Evolutionary conservation across 2,329 filamentous ascomycete species (phyloP).

Genomic region (Botrytis galanthina): DNA sequence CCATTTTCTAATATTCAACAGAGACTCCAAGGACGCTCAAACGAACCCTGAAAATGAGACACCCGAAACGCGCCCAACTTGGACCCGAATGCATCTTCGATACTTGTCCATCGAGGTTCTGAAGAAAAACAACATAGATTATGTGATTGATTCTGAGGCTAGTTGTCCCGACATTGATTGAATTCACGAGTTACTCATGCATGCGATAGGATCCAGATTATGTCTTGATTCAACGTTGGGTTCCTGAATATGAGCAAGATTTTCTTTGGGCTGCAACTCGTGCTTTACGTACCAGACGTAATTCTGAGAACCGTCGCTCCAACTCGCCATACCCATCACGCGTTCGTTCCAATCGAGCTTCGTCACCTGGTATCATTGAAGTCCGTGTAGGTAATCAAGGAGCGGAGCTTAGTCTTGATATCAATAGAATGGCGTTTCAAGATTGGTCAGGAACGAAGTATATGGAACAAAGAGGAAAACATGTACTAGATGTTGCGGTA

Average conservation of each 20-base stretch:
- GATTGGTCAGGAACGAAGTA: background rate
- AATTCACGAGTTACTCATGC: no score
- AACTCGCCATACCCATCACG: background rate
- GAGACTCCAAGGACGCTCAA: conserved; percentile 41
- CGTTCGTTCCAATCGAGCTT: background rate
- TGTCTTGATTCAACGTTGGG: conserved; percentile 70
- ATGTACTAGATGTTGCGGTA: conserved; percentile 18
- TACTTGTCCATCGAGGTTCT: conserved; percentile 63
- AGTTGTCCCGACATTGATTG: no score
- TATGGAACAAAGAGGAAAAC: background rate
- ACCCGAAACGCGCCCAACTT: conserved; percentile 47
- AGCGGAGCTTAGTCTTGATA: background rate
- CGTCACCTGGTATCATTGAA: conserved; percentile 1
- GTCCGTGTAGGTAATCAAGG: background rate
- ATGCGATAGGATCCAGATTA: conserved; percentile 59
- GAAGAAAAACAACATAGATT: conserved; percentile 54
- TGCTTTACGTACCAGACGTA: conserved; percentile 41
- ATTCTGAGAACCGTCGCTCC: background rate
- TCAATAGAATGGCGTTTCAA: conserved; percentile 2
- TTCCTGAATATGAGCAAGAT: conserved; percentile 68
- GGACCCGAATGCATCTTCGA: conserved; percentile 60
- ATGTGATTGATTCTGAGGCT: conserved; percentile 41
- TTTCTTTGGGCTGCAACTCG: conserved; percentile 70
- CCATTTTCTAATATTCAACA: conserved; percentile 32
- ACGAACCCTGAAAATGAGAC: conserved; percentile 44